Evolutionary conservation across 805 yeast species (phyloP).

Genomic region (Spathaspora hagerdaliae): DNA sequence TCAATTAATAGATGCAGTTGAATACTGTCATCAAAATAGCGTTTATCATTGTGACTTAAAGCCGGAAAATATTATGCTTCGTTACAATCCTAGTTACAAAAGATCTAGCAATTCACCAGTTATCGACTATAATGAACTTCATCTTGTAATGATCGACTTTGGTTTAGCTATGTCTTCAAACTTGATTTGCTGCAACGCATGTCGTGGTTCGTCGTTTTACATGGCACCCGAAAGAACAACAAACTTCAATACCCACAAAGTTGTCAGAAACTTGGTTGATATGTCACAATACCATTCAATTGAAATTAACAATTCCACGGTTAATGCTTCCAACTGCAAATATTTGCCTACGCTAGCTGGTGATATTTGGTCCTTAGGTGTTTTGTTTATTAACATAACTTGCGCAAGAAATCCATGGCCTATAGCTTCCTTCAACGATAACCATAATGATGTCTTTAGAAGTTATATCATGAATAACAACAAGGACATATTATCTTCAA

Average conservation of each 20-base stretch:
- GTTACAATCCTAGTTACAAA: slow-evolving; percentile 22
- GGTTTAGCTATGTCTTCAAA: slow-evolving; percentile 73
- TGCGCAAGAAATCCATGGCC: slow-evolving; percentile 92
- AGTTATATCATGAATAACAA: slow-evolving; percentile 59
- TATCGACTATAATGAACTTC: slow-evolving; percentile 45
- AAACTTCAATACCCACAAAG: slow-evolving; percentile 33
- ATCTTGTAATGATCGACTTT: slow-evolving; percentile 74
- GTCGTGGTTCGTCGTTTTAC: slow-evolving; percentile 84
- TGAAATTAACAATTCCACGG: slow-evolving; percentile 12
- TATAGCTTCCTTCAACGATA: slow-evolving; percentile 62
- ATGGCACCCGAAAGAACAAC: slow-evolving; percentile 88
- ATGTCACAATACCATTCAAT: slow-evolving; percentile 21
- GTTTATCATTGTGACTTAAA: slow-evolving; percentile 42
- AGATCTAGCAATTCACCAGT: slow-evolving; percentile 14
- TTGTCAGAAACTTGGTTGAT: slow-evolving; percentile 24
- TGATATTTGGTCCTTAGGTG: slow-evolving; percentile 81
- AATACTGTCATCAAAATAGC: slow-evolving; percentile 26
- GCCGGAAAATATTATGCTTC: slow-evolving; percentile 39
- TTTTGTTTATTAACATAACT: slow-evolving; percentile 72
- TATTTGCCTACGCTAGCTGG: slow-evolving; percentile 69
- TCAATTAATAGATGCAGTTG: slow-evolving; percentile 35
- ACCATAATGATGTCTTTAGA: slow-evolving; percentile 48
- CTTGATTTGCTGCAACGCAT: slow-evolving; percentile 60
- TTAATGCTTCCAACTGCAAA: slow-evolving; percentile 19
- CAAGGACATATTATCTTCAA: slow-evolving; percentile 48